Evolutionary conservation across 1,284 basidiomycete species (phyloP).

Genomic region (Pyrrhoderma noxium): DNA sequence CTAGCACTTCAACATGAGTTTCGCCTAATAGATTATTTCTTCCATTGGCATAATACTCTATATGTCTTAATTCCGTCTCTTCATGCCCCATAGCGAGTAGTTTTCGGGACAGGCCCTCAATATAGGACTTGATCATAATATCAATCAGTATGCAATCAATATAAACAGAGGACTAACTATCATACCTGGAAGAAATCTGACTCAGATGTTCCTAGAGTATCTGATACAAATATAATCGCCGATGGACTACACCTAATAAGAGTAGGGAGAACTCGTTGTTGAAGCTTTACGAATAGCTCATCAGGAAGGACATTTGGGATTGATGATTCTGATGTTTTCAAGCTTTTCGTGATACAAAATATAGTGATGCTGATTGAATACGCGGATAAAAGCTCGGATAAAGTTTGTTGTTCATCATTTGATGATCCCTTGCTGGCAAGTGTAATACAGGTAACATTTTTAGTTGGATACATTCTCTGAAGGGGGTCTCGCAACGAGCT

Average conservation of each 20-base stretch:
- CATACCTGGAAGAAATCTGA: slow-evolving; percentile 2
- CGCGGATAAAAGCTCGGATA: no score
- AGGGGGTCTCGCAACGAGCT: slow-evolving; percentile 1
- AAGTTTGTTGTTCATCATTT: no score
- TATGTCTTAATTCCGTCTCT: slow-evolving; percentile 4
- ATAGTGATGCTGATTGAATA: not conserved
- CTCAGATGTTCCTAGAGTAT: not conserved
- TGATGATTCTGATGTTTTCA: not conserved
- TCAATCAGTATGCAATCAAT: not conserved
- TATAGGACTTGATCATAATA: slow-evolving; percentile 2
- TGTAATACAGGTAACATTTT: not conserved
- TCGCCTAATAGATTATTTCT: not conserved
- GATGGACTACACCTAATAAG: slow-evolving; percentile 4
- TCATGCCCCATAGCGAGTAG: not conserved
- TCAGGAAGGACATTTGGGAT: not conserved
- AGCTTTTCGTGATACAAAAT: not conserved
- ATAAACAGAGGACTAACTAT: not conserved
- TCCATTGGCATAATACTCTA: slow-evolving; percentile 10
- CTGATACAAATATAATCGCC: slow-evolving; percentile 1
- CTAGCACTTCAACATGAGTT: not conserved
- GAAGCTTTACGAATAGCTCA: slow-evolving; percentile 5
- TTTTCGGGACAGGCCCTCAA: slow-evolving; percentile 2
- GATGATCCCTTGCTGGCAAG: not conserved
- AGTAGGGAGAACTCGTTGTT: slow-evolving; percentile 1
- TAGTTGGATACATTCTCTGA: slow-evolving; percentile 2